Conservation (phyloP, 805 yeast species). For the Candida sphagnicola region DNA sequence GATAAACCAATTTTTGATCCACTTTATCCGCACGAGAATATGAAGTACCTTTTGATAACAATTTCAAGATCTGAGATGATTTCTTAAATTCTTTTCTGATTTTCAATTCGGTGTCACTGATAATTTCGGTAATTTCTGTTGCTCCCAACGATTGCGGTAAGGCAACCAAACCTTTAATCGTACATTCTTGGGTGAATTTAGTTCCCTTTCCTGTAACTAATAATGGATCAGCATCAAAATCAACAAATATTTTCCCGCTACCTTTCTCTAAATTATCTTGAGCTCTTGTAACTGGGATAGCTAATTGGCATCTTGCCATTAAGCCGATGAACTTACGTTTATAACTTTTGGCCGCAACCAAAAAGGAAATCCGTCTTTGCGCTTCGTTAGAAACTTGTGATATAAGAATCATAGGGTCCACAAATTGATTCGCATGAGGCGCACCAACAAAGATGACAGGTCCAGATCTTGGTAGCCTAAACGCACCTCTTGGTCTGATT, state of each 20-base stretch:
- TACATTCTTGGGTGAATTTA: constrained; percentile 58
- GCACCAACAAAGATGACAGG: constrained; percentile 93
- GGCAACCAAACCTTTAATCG: constrained; percentile 63
- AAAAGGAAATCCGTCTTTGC: constrained; percentile 67
- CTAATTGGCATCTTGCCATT: constrained; percentile 67
- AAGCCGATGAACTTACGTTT: constrained; percentile 65
- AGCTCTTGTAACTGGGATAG: constrained; percentile 90
- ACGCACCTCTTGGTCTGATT: constrained; percentile 84
- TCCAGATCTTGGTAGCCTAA: constrained; percentile 62
- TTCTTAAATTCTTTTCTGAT: constrained; percentile 69
- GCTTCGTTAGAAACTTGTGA: constrained; percentile 69
- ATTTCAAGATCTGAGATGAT: constrained; percentile 36
- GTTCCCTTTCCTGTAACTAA: constrained; percentile 65
- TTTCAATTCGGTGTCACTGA: constrained; percentile 66
- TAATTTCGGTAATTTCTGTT: constrained; percentile 61
- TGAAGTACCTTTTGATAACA: constrained; percentile 48
- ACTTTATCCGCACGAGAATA: constrained; percentile 78
- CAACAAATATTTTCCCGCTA: constrained; percentile 60
- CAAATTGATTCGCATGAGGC: constrained; percentile 96
- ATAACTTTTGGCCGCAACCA: constrained; percentile 82
- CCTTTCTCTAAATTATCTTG: constrained; percentile 76
- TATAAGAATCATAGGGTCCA: constrained; percentile 77
- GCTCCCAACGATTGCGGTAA: constrained; percentile 77
- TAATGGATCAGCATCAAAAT: constrained; percentile 48
- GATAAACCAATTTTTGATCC: constrained; percentile 81